A percentile compares a stretch with the other conserved stretches of the same genome.
These are phyloP conservation scores for Cryphonectria japonica DNA, from an alignment of 2,329 filamentous ascomycete species.

Conservation along the genomic window DNA sequence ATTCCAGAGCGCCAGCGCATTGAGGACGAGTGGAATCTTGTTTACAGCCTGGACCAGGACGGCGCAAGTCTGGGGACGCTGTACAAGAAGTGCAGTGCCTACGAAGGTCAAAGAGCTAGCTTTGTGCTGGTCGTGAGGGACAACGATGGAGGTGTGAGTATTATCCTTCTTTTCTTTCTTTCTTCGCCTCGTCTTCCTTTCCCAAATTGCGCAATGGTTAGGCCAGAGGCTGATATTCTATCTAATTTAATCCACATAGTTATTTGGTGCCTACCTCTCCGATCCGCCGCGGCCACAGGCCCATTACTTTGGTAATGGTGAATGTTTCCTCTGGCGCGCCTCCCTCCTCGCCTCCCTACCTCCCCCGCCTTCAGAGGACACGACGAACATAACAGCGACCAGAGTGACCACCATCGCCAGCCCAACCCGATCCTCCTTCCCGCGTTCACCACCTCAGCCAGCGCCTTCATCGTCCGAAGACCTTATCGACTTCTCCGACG, in stretches of 20 bases:
- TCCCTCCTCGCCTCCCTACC: slow-evolving; percentile 69
- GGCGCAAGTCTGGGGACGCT: slow-evolving; percentile 85
- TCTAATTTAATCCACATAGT: slow-evolving; percentile 42
- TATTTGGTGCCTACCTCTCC: slow-evolving; percentile 93
- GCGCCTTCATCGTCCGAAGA: slow-evolving; percentile 38
- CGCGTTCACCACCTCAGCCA: slow-evolving; percentile 31
- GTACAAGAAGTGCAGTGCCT: slow-evolving; percentile 76
- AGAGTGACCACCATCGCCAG: slow-evolving; percentile 48
- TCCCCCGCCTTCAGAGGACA: slow-evolving; percentile 67
- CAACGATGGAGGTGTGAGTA: slow-evolving; percentile 70
- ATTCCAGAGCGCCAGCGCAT: slow-evolving; percentile 86
- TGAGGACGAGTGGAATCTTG: slow-evolving; percentile 81
- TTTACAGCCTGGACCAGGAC: slow-evolving; percentile 90
- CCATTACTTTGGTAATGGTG: slow-evolving; percentile 93
- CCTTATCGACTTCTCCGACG: slow-evolving; percentile 27
- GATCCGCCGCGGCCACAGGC: slow-evolving; percentile 80
- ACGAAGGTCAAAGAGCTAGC: slow-evolving; percentile 72
- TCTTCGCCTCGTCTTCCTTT: not conserved
- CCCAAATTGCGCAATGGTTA: not conserved
- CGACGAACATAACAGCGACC: slow-evolving; percentile 44
- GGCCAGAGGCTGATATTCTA: not conserved
- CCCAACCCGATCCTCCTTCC: slow-evolving; percentile 31
- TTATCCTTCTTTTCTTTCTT: not conserved
- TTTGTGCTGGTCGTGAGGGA: slow-evolving; percentile 91
- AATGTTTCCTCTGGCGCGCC: slow-evolving; percentile 91